Percentiles rank a stretch among this genome's conserved stretches.
Conservation (phyloP, 768 basidiomycete species). For the Leccinum pellstonianum region DNA sequence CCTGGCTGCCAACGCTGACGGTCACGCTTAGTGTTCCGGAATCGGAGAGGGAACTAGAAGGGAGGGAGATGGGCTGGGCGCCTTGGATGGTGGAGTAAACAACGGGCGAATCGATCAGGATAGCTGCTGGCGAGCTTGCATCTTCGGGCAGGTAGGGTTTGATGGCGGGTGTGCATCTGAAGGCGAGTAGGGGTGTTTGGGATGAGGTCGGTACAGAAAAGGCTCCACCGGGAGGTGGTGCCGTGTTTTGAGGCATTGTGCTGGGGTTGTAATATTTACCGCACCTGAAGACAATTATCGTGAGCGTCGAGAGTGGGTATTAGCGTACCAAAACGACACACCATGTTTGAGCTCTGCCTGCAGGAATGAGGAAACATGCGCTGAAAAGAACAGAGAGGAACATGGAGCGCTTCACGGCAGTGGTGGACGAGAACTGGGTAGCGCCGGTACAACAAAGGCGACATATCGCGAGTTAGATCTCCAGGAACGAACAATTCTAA, state of each 20-base stretch:
- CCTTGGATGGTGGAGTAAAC: constrained; percentile 45
- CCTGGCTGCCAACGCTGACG: constrained; percentile 44
- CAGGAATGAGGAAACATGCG: constrained; percentile 15
- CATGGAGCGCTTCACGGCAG: constrained; percentile 9
- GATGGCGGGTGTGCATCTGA: constrained; percentile 58
- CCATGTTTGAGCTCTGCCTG: constrained; percentile 29
- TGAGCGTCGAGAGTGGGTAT: not conserved
- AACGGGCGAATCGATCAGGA: constrained; percentile 54
- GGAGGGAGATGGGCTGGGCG: constrained; percentile 41
- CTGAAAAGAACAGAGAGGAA: constrained; percentile 14
- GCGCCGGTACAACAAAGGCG: not conserved
- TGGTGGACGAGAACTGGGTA: no score
- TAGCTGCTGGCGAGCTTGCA: constrained; percentile 39
- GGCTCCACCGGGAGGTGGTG: constrained; percentile 49
- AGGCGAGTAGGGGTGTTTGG: constrained; percentile 45
- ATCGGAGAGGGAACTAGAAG: constrained; percentile 26
- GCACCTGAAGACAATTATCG: constrained; percentile 27
- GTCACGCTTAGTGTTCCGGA: constrained; percentile 39
- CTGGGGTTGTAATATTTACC: constrained; percentile 53
- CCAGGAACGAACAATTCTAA: no score
- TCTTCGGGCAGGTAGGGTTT: constrained; percentile 60
- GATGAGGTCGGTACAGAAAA: constrained; percentile 42
- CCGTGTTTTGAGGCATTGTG: constrained; percentile 29
- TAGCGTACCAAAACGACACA: constrained; percentile 9
- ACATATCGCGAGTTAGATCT: not conserved